Conservation (phyloP, 768 basidiomycete genomes). For the Tubosaeta brunneosetosa region DNA sequence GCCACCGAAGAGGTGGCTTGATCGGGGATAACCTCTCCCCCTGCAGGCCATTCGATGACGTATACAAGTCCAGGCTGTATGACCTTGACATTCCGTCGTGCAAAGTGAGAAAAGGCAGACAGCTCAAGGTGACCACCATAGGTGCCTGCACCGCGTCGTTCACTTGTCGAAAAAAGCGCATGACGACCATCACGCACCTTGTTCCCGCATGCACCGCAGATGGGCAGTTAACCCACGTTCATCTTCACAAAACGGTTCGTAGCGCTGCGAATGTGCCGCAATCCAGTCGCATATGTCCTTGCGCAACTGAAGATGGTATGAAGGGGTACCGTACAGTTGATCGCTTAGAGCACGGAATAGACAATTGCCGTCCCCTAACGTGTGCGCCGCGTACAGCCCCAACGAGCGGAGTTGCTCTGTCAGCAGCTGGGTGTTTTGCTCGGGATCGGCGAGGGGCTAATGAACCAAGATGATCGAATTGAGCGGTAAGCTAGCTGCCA, state of each 20-base stretch:
- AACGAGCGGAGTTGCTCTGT: constrained; percentile 68
- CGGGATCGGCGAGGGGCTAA: constrained; percentile 52
- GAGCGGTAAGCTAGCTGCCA: constrained; percentile 14
- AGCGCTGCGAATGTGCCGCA: constrained; percentile 58
- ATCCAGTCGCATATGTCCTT: constrained; percentile 83
- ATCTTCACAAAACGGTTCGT: constrained; percentile 84
- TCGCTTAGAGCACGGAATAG: constrained; percentile 88
- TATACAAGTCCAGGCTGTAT: constrained; percentile 90
- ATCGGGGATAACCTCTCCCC: constrained; percentile 39
- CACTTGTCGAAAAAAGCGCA: constrained; percentile 5
- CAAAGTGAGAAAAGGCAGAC: constrained; percentile 86
- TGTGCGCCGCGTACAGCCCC: constrained; percentile 84
- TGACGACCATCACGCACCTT: constrained; percentile 42
- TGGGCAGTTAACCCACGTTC: constrained; percentile 74
- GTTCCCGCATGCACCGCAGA: constrained; percentile 72
- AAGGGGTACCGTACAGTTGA: constrained; percentile 75
- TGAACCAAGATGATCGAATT: constrained; percentile 10
- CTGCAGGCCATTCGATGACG: constrained; percentile 78
- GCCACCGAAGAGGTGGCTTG: constrained; percentile 24
- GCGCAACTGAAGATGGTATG: constrained; percentile 63
- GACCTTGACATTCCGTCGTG: constrained; percentile 78
- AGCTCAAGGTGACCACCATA: constrained; percentile 93
- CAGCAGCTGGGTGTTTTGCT: constrained; percentile 61
- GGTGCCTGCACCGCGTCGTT: constrained; percentile 48
- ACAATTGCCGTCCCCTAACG: constrained; percentile 89